Percentiles rank a stretch among this genome's conserved stretches.
phyloP scores from a whole-genome alignment of 2,329 filamentous ascomycete genomes.

The Mariannaea elegans region DNA sequence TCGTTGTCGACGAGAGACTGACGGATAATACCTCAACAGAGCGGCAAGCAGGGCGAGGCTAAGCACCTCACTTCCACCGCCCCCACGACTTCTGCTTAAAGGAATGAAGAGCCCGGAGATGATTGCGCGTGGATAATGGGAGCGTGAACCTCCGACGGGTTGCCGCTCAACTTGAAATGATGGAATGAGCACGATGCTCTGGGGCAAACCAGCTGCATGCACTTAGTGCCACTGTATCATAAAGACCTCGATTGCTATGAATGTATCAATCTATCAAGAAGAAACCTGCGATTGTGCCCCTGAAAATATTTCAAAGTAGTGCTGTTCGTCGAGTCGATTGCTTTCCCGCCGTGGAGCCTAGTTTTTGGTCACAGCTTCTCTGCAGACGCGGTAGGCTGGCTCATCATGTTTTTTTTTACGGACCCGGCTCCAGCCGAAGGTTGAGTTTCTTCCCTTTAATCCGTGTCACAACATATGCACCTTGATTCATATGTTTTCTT shows the following conservation, averaged over 20 bases:
- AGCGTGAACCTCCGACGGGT: constrained; percentile 26
- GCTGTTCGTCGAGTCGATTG: constrained; percentile 6
- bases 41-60: constrained; percentile 92
- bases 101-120: constrained; percentile 21
- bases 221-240: constrained; percentile 46
- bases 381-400: constrained; percentile 10
- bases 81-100: constrained; percentile 50
- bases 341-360: not conserved
- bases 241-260: constrained; percentile 42
- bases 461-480: constrained; percentile 7
- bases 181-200: constrained; percentile 32
- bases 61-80: constrained; percentile 69
- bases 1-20: constrained; percentile 27
- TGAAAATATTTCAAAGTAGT: constrained; percentile 16
- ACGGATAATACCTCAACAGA: constrained; percentile 65
- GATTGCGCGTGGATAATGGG: constrained; percentile 37
- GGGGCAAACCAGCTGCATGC: constrained; percentile 35
- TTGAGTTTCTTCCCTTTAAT: constrained; percentile 4
- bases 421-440: constrained; percentile 39
- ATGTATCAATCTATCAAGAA: constrained; percentile 41
- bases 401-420: constrained; percentile 26
- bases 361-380: not conserved
- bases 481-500: not conserved
- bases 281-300: constrained; percentile 23
- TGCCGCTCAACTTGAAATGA: constrained; percentile 32